Evolutionary conservation across 495 filamentous ascomycete genomes (phyloP), one percentile per base, ranked within the genome.

Genomic region (Aspergillus funiculosus): DNA sequence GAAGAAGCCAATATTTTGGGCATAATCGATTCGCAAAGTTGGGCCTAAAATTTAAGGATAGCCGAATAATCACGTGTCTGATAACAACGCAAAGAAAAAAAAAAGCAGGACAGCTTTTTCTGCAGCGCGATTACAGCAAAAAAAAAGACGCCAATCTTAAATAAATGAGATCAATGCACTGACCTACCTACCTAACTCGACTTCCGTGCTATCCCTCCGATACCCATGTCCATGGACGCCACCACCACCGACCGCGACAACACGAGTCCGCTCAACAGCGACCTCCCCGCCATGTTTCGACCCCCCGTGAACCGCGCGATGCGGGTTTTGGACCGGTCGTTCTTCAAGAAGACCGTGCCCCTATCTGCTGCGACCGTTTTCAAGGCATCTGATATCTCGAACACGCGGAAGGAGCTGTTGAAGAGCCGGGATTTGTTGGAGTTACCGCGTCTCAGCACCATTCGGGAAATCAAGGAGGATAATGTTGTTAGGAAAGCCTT

Each of bases 231-330:
- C 49, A 68, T 69, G 66, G 58, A 62, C n/a, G n/a, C n/a, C 48
- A 40, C 57, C 9, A 48, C 35, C 20, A 46, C 35, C 20, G 50
- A 56, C 29, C 25, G 40, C 24, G 46, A 42, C 50, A 46, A 50
- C 31, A 52, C 54, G 29, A 48, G 39, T 21, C 43, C 54, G 39
- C 37, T 32, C 30, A 39, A 28, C 37, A 57, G 55, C 54, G 60
- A 68, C 39, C 46, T 60, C 49, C 50, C 63, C 48, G 61, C 58
- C 26, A 83, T 84, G 80, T 85, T 95, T 65, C 79, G 82, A 29
- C 87, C 90, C 7, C 94, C 91, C 18, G 67, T 90, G 27, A 83
- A 90, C 58, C 87, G 87, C 56, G 80, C 83, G 13, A 87, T 86
- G 80, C 75, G 73, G 53, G 67, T 67, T 4, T 80, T 98, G 19